Percentiles rank a stretch among this genome's conserved stretches.
Evolutionary conservation across 306 rosid genomes (phyloP).

Genomic region (Rosa multiflora): DNA sequence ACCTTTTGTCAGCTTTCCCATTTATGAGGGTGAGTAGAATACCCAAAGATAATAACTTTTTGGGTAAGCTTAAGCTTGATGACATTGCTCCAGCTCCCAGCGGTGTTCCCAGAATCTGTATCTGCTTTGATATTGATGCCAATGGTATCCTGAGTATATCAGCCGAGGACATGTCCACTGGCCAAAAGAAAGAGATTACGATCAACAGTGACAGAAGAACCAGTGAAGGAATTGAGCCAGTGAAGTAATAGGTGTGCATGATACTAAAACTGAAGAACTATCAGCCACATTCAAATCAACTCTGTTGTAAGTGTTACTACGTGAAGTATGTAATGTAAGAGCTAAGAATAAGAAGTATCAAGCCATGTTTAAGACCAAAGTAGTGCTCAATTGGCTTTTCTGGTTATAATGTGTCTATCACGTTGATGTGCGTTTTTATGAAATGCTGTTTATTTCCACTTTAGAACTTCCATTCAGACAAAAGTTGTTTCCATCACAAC

Average conservation of each 20-base stretch:
- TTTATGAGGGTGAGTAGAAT: constrained; percentile 12
- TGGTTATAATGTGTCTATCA: not conserved
- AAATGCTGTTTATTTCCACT: not conserved
- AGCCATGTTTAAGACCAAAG: not conserved
- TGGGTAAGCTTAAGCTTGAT: not conserved
- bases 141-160: not conserved
- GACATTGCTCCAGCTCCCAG: constrained; percentile 10
- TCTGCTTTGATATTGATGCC: not conserved
- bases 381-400: not conserved
- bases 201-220: not conserved
- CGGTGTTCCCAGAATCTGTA: not conserved
- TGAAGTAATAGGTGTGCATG: not conserved
- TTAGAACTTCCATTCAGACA: not conserved
- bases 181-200: not conserved
- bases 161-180: not conserved
- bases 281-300: not conserved
- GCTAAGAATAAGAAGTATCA: not conserved
- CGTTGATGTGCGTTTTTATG: not conserved
- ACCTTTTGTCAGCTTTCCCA: not conserved
- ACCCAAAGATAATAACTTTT: not conserved
- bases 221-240: not conserved
- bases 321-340: not conserved
- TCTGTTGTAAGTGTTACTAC: not conserved
- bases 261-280: not conserved
- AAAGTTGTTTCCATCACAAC: not conserved